phyloP scores from a whole-genome alignment of 176 grass and related monocot genomes.

The Avena atlantica region DNA sequence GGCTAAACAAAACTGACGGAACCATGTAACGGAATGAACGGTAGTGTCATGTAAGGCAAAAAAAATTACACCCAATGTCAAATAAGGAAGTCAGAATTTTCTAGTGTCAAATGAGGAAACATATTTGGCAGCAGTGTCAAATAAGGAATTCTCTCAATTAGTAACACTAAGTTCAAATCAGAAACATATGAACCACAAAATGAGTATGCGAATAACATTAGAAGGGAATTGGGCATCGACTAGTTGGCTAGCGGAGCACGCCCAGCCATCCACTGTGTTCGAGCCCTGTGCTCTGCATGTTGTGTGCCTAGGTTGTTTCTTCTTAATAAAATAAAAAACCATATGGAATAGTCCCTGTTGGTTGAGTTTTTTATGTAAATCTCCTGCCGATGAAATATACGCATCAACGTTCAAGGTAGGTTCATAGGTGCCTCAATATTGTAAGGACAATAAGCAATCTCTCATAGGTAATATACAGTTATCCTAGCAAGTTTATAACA shows the following conservation, averaged over 20 bases:
- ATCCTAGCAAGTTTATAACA: neutral
- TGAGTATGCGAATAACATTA: neutral
- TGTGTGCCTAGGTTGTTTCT: neutral
- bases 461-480: neutral
- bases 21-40: too few relatives aligned
- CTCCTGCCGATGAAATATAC: neutral
- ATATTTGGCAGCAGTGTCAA: too few relatives aligned
- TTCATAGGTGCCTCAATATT: neutral
- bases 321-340: neutral
- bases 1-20: too few relatives aligned
- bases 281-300: neutral
- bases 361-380: neutral
- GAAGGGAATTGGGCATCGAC: neutral
- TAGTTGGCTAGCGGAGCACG: neutral
- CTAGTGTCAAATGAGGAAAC: too few relatives aligned
- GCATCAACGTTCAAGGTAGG: neutral
- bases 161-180: constrained; percentile 1
- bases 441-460: neutral
- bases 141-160: too few relatives aligned
- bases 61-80: too few relatives aligned
- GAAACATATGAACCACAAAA: constrained; percentile 16
- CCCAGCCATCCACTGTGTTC: neutral
- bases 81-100: too few relatives aligned
- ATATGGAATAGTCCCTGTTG: neutral
- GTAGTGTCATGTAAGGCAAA: too few relatives aligned